Conservation (phyloP, 345 rosid species). For the Hypericum perforatum region DNA sequence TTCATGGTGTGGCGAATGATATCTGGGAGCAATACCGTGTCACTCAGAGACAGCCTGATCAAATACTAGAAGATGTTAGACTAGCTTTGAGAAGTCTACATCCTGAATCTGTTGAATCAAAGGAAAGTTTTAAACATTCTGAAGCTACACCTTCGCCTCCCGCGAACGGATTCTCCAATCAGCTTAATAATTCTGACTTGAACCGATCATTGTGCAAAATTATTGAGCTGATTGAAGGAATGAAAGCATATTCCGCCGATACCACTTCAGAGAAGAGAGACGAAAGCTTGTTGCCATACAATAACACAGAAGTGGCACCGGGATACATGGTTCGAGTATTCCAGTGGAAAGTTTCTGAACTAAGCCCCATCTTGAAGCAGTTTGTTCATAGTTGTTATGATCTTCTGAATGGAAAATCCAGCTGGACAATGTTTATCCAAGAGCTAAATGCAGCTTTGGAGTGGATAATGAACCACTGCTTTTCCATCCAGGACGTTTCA, state of each 20-base stretch:
- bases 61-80: conserved; percentile 51
- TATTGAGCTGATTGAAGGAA: conserved; percentile 58
- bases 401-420: conserved; percentile 48
- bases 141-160: conserved; percentile 7
- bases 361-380: conserved; percentile 35
- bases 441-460: conserved; percentile 56
- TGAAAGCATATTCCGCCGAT: conserved; percentile 22
- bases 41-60: conserved; percentile 30
- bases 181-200: conserved; percentile 29
- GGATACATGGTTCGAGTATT: conserved; percentile 65
- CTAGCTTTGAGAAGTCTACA: conserved; percentile 32
- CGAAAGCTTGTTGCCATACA: conserved; percentile 22
- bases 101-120: conserved; percentile 11
- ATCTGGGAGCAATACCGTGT: conserved; percentile 37
- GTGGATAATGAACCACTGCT: conserved; percentile 83
- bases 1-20: conserved; percentile 35
- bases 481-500: conserved; percentile 88
- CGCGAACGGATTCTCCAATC: conserved; percentile 14
- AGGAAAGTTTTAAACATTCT: conserved; percentile 14
- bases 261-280: conserved; percentile 29
- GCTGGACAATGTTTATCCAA: conserved; percentile 42
- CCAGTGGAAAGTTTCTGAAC: conserved; percentile 88
- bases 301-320: conserved; percentile 40
- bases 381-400: conserved; percentile 62
- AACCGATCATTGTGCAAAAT: conserved; percentile 49